Evolutionary conservation across 2,329 filamentous ascomycete species (phyloP).

Genomic region (Diatrype stigma): DNA sequence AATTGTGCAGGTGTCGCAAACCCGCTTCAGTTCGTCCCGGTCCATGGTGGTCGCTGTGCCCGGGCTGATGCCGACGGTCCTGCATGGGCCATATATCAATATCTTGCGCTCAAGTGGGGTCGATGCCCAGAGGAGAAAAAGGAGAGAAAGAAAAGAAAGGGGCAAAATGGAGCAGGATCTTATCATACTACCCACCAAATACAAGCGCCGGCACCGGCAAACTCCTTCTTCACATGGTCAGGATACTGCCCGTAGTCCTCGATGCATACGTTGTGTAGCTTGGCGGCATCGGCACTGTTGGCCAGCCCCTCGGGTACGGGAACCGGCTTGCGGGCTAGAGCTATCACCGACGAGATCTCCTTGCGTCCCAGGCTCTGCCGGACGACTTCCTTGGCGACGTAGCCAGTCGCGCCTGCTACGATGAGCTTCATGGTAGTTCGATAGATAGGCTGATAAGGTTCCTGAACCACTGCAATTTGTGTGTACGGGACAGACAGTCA

Average conservation of each 20-base stretch:
- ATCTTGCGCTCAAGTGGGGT: neutral
- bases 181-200: constrained; percentile 15
- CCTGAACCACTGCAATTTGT: too few species aligned
- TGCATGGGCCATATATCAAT: constrained; percentile 4
- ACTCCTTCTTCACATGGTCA: constrained; percentile 32
- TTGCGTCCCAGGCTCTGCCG: constrained; percentile 35
- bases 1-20: constrained; percentile 21
- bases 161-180: neutral
- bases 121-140: neutral
- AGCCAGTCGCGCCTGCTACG: constrained; percentile 16
- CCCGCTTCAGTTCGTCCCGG: constrained; percentile 18
- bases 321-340: constrained; percentile 35
- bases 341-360: constrained; percentile 36
- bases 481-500: too few species aligned
- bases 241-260: constrained; percentile 38
- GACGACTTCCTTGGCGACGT: constrained; percentile 38
- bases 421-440: constrained; percentile 12
- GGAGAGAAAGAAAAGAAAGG: too few species aligned
- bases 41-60: constrained; percentile 11
- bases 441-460: too few species aligned
- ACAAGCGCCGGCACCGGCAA: constrained; percentile 38
- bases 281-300: constrained; percentile 25
- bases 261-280: constrained; percentile 36
- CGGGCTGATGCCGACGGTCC: constrained; percentile 25
- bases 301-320: constrained; percentile 16